A percentile compares a stretch with the other conserved stretches of the same genome.
These are phyloP conservation scores for Ganoderma meredithae DNA, from an alignment of 1,284 basidiomycete species.

Conservation along the genomic window DNA sequence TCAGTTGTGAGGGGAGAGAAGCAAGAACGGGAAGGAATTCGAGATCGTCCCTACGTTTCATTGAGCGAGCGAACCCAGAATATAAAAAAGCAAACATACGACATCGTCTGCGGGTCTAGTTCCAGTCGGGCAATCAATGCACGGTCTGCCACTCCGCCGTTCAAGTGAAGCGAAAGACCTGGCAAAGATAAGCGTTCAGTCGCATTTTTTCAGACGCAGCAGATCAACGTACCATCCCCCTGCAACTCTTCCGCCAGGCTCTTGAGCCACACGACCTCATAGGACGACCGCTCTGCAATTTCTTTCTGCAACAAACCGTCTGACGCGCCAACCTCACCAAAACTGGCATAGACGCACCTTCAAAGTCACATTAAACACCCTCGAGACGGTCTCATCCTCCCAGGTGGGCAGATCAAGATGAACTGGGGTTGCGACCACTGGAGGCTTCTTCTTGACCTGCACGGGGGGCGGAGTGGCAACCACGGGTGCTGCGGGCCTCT, in stretches of 20 bases:
- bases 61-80: slow-evolving; percentile 1
- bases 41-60: slow-evolving; percentile 72
- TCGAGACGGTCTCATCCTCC: slow-evolving; percentile 76
- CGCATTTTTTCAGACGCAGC: background rate
- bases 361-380: slow-evolving; percentile 82
- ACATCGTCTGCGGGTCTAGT: slow-evolving; percentile 77
- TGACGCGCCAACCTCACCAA: background rate
- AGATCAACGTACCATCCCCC: slow-evolving; percentile 65
- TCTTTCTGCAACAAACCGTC: slow-evolving; percentile 55
- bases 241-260: slow-evolving; percentile 74
- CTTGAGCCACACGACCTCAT: slow-evolving; percentile 88
- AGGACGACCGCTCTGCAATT: slow-evolving; percentile 73
- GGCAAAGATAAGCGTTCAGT: background rate
- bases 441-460: slow-evolving; percentile 56
- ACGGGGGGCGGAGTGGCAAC: slow-evolving; percentile 38
- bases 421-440: slow-evolving; percentile 38
- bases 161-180: slow-evolving; percentile 44
- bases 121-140: slow-evolving; percentile 90
- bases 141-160: slow-evolving; percentile 73
- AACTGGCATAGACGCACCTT: slow-evolving; percentile 57
- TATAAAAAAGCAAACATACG: slow-evolving; percentile 53
- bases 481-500: slow-evolving; percentile 42
- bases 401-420: slow-evolving; percentile 70
- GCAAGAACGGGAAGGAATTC: slow-evolving; percentile 83
- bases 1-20: slow-evolving; percentile 80